Percentiles rank a stretch among this genome's conserved stretches.
phyloP scores from a whole-genome alignment of 805 yeast species.

The Blastobotrys chiropterorum region DNA sequence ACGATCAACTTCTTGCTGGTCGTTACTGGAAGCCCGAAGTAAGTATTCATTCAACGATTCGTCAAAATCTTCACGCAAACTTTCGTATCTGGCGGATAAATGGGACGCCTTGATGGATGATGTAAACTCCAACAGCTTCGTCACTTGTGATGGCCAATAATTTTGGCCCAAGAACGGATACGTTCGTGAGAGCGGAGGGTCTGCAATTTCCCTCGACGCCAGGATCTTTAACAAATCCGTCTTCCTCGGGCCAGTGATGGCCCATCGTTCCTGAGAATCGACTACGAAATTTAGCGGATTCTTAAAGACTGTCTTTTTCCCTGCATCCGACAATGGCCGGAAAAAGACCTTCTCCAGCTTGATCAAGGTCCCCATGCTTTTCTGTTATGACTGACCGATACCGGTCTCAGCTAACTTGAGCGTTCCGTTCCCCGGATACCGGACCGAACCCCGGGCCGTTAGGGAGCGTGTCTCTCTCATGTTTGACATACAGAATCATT shows the following conservation, averaged over 20 bases:
- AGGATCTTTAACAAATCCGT: conserved; percentile 48
- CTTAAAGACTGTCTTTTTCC: conserved; percentile 29
- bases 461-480: too few relatives aligned
- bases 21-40: conserved; percentile 37
- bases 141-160: conserved; percentile 41
- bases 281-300: conserved; percentile 40
- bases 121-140: conserved; percentile 41
- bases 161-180: conserved; percentile 48
- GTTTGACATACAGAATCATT: too few relatives aligned
- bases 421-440: not conserved
- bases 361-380: conserved; percentile 1
- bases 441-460: too few relatives aligned
- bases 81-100: conserved; percentile 84
- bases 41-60: conserved; percentile 58
- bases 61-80: conserved; percentile 78
- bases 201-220: conserved; percentile 48
- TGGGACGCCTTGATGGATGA: conserved; percentile 53
- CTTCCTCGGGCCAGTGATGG: conserved; percentile 50
- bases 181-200: conserved; percentile 46
- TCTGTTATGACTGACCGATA: not conserved
- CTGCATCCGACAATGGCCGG: conserved; percentile 9
- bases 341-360: conserved; percentile 10
- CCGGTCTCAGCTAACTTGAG: not conserved
- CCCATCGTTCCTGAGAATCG: conserved; percentile 41
- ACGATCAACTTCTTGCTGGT: conserved; percentile 34